Base-by-base conservation (phyloP, 2,329 filamentous ascomycete species). In the Arthrobotrys sinensis region DNA sequence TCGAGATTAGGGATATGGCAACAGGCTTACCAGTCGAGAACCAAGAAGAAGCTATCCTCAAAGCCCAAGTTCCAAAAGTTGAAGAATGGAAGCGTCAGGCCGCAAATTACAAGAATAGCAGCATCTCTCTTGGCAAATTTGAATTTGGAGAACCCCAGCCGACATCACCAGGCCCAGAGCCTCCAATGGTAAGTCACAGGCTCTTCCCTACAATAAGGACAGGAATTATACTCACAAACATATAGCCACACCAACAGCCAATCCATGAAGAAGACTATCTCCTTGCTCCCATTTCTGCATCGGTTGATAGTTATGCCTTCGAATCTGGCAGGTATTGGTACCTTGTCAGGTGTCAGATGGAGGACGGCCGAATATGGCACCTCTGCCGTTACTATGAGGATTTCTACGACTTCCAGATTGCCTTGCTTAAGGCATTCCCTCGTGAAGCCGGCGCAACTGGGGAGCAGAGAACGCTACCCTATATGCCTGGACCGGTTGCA, bases 71-170 rank as follows among this genome's bases (percentile, higher is more conserved):
- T 6, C 96, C 96, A 11, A 92, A 91, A 82, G 96, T 99, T 2
- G 96, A 99, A 83, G 96, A 99, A 82, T 99, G 96, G 96, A 99
- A 99, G 87, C 97, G 96, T 86, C 97, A 97, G 93, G 94, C 96
- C 0, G 95, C 95, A 70, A 95, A 97, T 80, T 99, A 99, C 86
- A 99, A 99, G 87, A 97, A 98, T 84, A 97, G 94, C 84, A 98
- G 96, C 85, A 98, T 99, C 83, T 95, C 94, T 0, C 87, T 99
- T 48, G 96, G 96, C 81, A 97, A 95, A 85, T 95, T 96, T 81
- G 93, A 95, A 82, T 87, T 86, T 75, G 87, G 89, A 69, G 80
- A 83, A 71, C 83, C 80, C 79, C 80, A 24, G 80, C 82, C 55
- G 16, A 55, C 67, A 10, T 64, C 64, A 4, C 62, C 70, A 52